phyloP scores from a whole-genome alignment of 805 yeast species.

The Saccharomyces eubayanus region DNA sequence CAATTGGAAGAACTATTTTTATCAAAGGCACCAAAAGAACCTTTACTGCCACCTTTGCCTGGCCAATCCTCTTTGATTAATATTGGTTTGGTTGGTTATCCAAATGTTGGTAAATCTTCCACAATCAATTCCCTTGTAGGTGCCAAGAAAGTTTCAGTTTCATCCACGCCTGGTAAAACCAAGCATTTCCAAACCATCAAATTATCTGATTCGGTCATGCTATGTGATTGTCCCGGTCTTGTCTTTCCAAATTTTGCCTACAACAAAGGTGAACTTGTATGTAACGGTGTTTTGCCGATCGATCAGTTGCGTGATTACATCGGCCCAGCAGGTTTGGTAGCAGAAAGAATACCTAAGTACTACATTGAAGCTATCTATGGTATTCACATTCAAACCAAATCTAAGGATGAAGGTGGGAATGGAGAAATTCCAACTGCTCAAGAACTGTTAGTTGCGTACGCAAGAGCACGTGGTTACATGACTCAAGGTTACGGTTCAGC shows the following conservation, averaged over 20 bases:
- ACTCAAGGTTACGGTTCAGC: constrained; percentile 96
- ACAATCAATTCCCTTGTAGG: constrained; percentile 96
- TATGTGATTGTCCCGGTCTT: constrained; percentile 98
- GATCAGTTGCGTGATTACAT: constrained; percentile 91
- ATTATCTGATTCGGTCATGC: constrained; percentile 68
- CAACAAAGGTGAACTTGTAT: constrained; percentile 91
- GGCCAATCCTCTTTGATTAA: constrained; percentile 61
- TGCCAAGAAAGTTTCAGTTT: constrained; percentile 94
- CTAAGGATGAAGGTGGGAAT: constrained; percentile 78
- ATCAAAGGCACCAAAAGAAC: constrained; percentile 61
- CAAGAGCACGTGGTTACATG: constrained; percentile 94
- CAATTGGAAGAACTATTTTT: constrained; percentile 78
- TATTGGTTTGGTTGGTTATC: constrained; percentile 96
- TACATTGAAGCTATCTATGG: constrained; percentile 89
- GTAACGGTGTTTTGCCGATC: constrained; percentile 97
- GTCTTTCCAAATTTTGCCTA: constrained; percentile 97
- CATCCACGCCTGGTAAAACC: constrained; percentile 97
- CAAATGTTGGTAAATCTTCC: constrained; percentile 95
- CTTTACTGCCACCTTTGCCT: constrained; percentile 43
- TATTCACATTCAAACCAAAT: constrained; percentile 70
- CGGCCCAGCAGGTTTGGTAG: constrained; percentile 79
- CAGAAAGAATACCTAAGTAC: constrained; percentile 81
- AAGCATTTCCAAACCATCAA: constrained; percentile 96
- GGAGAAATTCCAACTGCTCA: constrained; percentile 77
- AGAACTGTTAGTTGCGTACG: constrained; percentile 84